A percentile compares a stretch with the other conserved stretches of the same genome.
These are phyloP conservation scores for Talaromyces verruculosus DNA, from an alignment of 2,329 filamentous ascomycete species.

Conservation along the genomic window DNA sequence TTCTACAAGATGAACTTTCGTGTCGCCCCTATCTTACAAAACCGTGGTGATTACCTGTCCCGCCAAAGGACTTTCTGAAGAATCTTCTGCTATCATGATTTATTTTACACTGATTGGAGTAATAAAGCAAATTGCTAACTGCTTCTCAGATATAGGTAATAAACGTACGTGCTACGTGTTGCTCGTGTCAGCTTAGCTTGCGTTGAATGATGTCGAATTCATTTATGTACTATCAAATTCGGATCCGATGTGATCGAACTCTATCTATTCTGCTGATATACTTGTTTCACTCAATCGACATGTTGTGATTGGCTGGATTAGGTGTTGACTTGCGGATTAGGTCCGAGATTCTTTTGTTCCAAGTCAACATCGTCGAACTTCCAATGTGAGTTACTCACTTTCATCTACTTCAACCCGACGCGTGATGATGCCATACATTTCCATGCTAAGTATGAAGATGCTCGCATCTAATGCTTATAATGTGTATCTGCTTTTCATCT, in stretches of 20 bases:
- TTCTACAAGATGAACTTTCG: slow-evolving; percentile 56
- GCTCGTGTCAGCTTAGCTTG: neutral
- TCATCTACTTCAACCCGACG: slow-evolving; percentile 24
- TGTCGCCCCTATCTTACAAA: slow-evolving; percentile 65
- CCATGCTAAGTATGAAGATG: slow-evolving; percentile 64
- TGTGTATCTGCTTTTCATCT: slow-evolving; percentile 65
- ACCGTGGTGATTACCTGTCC: slow-evolving; percentile 62
- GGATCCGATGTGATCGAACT: slow-evolving; percentile 42
- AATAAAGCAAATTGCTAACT: slow-evolving; percentile 27
- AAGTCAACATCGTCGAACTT: neutral
- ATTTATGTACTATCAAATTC: slow-evolving; percentile 53
- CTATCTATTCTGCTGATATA: slow-evolving; percentile 19
- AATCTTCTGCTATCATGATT: neutral
- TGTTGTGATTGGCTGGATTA: neutral
- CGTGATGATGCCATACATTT: slow-evolving; percentile 58
- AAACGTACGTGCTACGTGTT: neutral
- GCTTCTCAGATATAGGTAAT: slow-evolving; percentile 9
- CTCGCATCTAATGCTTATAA: slow-evolving; percentile 37
- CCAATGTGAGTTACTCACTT: slow-evolving; percentile 4
- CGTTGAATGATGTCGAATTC: slow-evolving; percentile 41
- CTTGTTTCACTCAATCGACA: neutral
- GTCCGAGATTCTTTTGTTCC: no score
- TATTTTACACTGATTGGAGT: neutral
- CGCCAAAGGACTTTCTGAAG: slow-evolving; percentile 61
- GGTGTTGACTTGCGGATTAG: slow-evolving; percentile 7